These are phyloP conservation scores for Aspergillus ibericus DNA, from an alignment of 2,329 filamentous ascomycete species.

Conservation along the genomic window DNA sequence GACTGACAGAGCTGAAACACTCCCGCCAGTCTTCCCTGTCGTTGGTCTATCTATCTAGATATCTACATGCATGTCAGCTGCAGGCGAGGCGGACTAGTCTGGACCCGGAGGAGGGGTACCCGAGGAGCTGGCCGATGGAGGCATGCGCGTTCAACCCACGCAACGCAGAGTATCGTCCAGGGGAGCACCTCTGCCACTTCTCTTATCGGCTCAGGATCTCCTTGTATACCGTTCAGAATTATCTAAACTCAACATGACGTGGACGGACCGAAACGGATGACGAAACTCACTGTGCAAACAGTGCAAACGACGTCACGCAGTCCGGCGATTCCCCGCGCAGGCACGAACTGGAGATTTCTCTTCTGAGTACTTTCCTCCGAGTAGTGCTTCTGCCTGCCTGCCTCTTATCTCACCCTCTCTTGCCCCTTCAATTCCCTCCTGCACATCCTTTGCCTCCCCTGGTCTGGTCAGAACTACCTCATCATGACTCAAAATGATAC, in stretches of 20 bases:
- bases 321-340: constrained; percentile 6
- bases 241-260: not conserved
- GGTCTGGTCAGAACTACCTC: not conserved
- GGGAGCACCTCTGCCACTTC: too few relatives aligned
- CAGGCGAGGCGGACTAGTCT: not conserved
- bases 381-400: not conserved
- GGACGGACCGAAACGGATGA: not conserved
- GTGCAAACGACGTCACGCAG: constrained; percentile 11
- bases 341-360: constrained; percentile 9
- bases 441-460: too few relatives aligned
- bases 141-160: not conserved
- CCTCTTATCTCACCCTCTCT: not conserved
- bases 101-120: not conserved
- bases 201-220: too few relatives aligned
- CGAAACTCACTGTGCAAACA: constrained; percentile 14
- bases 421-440: not conserved
- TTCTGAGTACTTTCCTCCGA: constrained; percentile 4
- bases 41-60: too few relatives aligned
- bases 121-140: not conserved
- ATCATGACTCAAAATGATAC: constrained; percentile 30
- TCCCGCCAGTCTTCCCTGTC: too few relatives aligned
- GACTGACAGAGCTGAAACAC: too few relatives aligned
- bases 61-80: not conserved
- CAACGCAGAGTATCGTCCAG: not conserved
- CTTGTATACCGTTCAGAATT: too few relatives aligned